A percentile compares a stretch with the other conserved stretches of the same genome.
Evolutionary conservation across 176 grass and related monocot genomes (phyloP).

Genomic region (Saccharum spontaneum): DNA sequence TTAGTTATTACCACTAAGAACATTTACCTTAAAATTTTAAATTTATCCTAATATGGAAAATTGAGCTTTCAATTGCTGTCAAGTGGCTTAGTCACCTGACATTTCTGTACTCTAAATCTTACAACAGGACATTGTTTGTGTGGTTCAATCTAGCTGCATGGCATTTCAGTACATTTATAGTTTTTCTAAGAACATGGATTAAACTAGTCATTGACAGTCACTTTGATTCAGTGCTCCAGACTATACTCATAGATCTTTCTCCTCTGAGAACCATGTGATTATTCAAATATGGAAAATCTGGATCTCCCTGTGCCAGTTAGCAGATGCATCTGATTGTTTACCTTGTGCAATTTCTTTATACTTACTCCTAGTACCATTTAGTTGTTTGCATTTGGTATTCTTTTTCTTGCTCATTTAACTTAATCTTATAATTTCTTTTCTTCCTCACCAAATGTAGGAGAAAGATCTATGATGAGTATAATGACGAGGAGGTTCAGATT

Average conservation of each 20-base stretch:
- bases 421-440: constrained; percentile 9
- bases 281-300: not conserved
- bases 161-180: not conserved
- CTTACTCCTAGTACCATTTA: constrained; percentile 2
- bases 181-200: not conserved
- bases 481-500: constrained; percentile 89
- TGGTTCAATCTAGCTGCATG: constrained; percentile 2
- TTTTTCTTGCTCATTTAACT: constrained; percentile 21
- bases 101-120: not conserved
- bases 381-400: not conserved
- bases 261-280: not conserved
- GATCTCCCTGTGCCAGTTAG: not conserved
- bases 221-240: not conserved
- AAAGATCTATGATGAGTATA: constrained; percentile 84
- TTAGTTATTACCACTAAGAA: not conserved
- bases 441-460: constrained; percentile 47
- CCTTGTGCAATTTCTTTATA: not conserved
- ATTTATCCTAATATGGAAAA: not conserved
- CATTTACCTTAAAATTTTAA: not conserved
- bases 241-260: not conserved
- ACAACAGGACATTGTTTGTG: not conserved
- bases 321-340: constrained; percentile 23
- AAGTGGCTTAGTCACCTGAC: not conserved
- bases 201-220: not conserved
- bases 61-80: not conserved